Conservation (phyloP, 257 asterid genomes). For the Petunia axillaris region DNA sequence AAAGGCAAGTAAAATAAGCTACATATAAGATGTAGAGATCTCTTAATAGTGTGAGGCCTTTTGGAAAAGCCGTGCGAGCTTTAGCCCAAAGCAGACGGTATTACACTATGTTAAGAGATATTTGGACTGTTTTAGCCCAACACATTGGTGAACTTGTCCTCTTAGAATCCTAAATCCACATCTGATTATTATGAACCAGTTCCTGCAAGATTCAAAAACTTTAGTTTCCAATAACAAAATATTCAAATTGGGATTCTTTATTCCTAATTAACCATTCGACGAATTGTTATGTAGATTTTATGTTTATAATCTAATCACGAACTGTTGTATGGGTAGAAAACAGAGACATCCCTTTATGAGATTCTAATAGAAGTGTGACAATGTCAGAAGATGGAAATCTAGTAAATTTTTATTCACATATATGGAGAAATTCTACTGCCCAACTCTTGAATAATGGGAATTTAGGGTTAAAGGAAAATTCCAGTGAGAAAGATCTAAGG, state of each 20-base stretch:
- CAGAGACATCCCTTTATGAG: slow-evolving; percentile 41
- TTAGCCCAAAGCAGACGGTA: too few relatives aligned
- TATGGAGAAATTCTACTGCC: slow-evolving; percentile 45
- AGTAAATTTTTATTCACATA: slow-evolving; percentile 31
- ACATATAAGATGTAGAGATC: too few relatives aligned
- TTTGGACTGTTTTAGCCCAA: too few relatives aligned
- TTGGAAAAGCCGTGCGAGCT: too few relatives aligned
- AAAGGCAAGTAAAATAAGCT: too few relatives aligned
- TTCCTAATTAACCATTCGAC: slow-evolving; percentile 36
- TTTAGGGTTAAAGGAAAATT: slow-evolving; percentile 40
- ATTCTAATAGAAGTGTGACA: slow-evolving; percentile 39
- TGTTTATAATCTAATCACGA: slow-evolving; percentile 34
- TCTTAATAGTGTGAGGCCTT: too few relatives aligned
- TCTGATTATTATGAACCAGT: slow-evolving; percentile 25
- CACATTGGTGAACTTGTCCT: too few relatives aligned
- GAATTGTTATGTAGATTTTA: slow-evolving; percentile 48
- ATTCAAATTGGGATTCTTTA: slow-evolving; percentile 47
- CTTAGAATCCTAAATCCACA: too few relatives aligned
- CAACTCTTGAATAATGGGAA: slow-evolving; percentile 47
- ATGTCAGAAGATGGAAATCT: slow-evolving; percentile 50
- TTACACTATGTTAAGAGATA: too few relatives aligned
- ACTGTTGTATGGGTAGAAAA: slow-evolving; percentile 56
- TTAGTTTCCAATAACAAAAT: slow-evolving; percentile 39
- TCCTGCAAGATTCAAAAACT: slow-evolving; percentile 35
- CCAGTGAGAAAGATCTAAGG: slow-evolving; percentile 39